phyloP scores from a whole-genome alignment of 768 basidiomycete species.

The Lactarius akahatsu region DNA sequence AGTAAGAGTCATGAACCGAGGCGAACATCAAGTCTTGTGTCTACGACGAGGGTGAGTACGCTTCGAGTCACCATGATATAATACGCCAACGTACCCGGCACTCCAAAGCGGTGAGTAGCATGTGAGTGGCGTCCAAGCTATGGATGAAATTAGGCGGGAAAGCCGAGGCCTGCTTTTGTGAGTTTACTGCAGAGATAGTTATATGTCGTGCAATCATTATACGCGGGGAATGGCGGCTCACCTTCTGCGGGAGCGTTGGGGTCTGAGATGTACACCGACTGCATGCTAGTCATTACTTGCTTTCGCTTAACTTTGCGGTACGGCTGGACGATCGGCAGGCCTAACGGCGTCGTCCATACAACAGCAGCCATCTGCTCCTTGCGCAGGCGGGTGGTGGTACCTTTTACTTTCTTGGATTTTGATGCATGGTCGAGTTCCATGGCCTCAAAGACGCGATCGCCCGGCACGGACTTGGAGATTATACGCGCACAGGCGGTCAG shows the following conservation, averaged over 20 bases:
- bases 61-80: background rate
- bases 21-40: slow-evolving; percentile 80
- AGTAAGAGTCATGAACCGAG: slow-evolving; percentile 98
- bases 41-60: slow-evolving; percentile 39
- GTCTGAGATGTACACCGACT: slow-evolving; percentile 88
- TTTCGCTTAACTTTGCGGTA: slow-evolving; percentile 82
- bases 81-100: slow-evolving; percentile 59
- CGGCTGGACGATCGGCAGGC: slow-evolving; percentile 93
- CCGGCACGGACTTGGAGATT: slow-evolving; percentile 83
- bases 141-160: slow-evolving; percentile 99
- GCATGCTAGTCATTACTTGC: slow-evolving; percentile 81
- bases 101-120: slow-evolving; percentile 94
- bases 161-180: slow-evolving; percentile 87
- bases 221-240: slow-evolving; percentile 30
- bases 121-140: slow-evolving; percentile 96
- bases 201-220: slow-evolving; percentile 1
- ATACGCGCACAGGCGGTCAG: slow-evolving; percentile 78
- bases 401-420: slow-evolving; percentile 15
- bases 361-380: slow-evolving; percentile 95
- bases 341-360: slow-evolving; percentile 96
- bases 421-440: slow-evolving; percentile 34
- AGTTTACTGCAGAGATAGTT: slow-evolving; percentile 55
- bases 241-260: slow-evolving; percentile 72
- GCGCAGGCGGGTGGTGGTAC: slow-evolving; percentile 45
- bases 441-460: slow-evolving; percentile 56